Conservation (phyloP, 805 yeast genomes). For the Barnettozyma pratensis region DNA sequence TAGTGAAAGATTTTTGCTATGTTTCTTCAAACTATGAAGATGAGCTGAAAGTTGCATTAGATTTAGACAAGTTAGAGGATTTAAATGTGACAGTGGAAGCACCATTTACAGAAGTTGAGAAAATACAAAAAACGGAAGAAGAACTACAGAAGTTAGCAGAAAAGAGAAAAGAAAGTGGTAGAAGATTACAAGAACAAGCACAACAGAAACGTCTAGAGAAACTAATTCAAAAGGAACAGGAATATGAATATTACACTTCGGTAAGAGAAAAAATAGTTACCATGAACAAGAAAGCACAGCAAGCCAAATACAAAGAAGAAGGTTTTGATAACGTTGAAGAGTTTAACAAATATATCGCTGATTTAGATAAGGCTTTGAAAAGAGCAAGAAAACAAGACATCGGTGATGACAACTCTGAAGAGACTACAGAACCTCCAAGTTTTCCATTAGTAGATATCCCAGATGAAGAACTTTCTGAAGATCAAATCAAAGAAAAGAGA, state of each 20-base stretch:
- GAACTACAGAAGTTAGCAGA: constrained; percentile 75
- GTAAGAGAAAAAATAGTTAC: constrained; percentile 47
- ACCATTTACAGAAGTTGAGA: constrained; percentile 63
- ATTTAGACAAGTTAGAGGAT: constrained; percentile 55
- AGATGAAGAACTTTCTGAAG: constrained; percentile 76
- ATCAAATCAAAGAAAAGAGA: constrained; percentile 80
- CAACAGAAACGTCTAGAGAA: constrained; percentile 79
- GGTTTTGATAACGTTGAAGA: constrained; percentile 76
- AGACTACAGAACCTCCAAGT: constrained; percentile 41
- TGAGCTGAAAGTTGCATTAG: constrained; percentile 55
- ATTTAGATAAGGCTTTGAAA: constrained; percentile 64
- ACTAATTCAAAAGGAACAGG: constrained; percentile 73
- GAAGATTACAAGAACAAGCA: constrained; percentile 89
- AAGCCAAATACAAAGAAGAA: constrained; percentile 55
- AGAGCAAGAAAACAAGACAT: constrained; percentile 60
- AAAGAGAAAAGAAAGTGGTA: constrained; percentile 78
- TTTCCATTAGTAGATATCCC: constrained; percentile 78
- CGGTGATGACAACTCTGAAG: constrained; percentile 52
- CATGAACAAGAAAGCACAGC: constrained; percentile 48
- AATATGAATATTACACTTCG: constrained; percentile 62
- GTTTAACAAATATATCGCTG: constrained; percentile 57
- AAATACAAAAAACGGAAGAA: constrained; percentile 74
- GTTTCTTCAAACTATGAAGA: constrained; percentile 61
- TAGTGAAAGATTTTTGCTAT: constrained; percentile 76
- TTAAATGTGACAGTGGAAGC: constrained; percentile 81